Percentiles rank a stretch among this genome's conserved stretches.
Conservation (phyloP, 768 basidiomycete species). For the Sutorius australiensis region DNA sequence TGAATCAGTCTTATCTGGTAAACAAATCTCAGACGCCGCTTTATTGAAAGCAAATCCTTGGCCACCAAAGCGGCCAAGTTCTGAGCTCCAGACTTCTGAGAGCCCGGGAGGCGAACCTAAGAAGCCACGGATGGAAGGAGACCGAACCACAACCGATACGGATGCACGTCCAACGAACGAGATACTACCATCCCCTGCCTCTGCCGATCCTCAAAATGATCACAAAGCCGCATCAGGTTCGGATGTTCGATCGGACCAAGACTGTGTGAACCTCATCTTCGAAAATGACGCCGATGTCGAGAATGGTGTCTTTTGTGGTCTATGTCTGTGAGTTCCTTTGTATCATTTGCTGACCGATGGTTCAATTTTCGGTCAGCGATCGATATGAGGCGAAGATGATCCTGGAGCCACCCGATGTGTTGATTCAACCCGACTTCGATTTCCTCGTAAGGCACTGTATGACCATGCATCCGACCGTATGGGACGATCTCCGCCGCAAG, state of each 20-base stretch:
- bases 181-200: not conserved
- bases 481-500: conserved; percentile 39
- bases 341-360: not conserved
- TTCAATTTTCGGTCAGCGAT: conserved; percentile 15
- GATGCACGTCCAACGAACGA: not conserved
- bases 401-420: conserved; percentile 28
- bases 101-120: conserved; percentile 15
- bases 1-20: not conserved
- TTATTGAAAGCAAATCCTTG: not conserved
- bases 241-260: conserved; percentile 39
- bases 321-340: conserved; percentile 48
- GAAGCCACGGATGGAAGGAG: conserved; percentile 19
- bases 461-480: conserved; percentile 45
- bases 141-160: not conserved
- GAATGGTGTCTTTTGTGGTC: conserved; percentile 37
- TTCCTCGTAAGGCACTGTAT: conserved; percentile 47
- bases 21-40: not conserved
- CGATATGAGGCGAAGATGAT: conserved; percentile 27
- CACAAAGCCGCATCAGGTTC: not conserved
- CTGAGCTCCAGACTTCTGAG: conserved; percentile 5
- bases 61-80: conserved; percentile 17
- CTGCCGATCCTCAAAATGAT: not conserved
- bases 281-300: conserved; percentile 30
- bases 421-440: conserved; percentile 33
- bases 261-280: conserved; percentile 38